Evolutionary conservation across 2,329 filamentous ascomycete species (phyloP), one percentile per base, ranked within the genome.

Genomic region (Fusarium haematococcum): DNA sequence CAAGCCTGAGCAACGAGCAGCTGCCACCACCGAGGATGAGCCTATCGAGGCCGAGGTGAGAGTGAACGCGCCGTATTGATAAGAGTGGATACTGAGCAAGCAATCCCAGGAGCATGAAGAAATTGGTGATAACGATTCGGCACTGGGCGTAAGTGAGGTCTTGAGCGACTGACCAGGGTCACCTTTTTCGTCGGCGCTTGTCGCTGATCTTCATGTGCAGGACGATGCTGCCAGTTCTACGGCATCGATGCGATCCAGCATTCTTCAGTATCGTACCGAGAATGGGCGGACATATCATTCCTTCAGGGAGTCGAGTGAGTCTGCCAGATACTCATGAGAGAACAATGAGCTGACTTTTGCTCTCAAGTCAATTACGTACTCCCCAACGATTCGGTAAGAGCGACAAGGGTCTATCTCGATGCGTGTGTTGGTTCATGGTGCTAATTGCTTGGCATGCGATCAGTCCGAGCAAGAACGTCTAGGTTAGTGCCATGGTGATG

Each of bases 221-320:
- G 78, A 78, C 7, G 77, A 79, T 32, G 70, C 63, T n/a, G 72
- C 71, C 13, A 78, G 77, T 39, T 81, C 80, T 50, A 81, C 80
- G 0, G 76, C 74, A 0, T 83, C 81, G 4, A 74, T 83, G n/a
- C 72, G 76, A 18, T 82, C 82, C 1, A 85, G 82, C 65, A 83
- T 85, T 48, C 67, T 80, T 41, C 71, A 79, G 7, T 83, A 82
- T 71, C 81, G 83, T 6, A 75, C 79, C 11, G 83, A 85, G 61
- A 82, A 84, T 67, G 83, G 83, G 2, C 75, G 84, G 18, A 84
- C 82, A 0, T 85, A 84, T 43, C 81, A 85, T 60, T 75, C 82
- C 8, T 83, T 75, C 56, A 76, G 74, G 32, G 78, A 80, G 27
- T 75, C 75, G 1, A 81, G 80, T 81, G 57, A 67, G 79, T 65